These are phyloP conservation scores for Penicillium sp. DNA, from an alignment of 2,329 filamentous ascomycete genomes.

Conservation along the genomic window DNA sequence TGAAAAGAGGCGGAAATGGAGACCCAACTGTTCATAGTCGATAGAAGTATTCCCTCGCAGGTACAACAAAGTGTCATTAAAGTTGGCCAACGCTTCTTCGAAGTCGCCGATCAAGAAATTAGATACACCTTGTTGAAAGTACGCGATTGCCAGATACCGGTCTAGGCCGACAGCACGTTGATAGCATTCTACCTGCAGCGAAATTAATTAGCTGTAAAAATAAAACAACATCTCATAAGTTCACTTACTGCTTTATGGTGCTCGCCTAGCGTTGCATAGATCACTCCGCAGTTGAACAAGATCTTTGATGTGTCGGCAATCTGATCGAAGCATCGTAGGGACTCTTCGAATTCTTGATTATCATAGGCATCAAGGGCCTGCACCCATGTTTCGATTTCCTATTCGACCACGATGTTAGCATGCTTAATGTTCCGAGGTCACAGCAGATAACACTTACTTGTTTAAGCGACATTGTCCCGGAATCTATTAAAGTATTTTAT, in stretches of 20 bases:
- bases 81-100: slow-evolving; percentile 94
- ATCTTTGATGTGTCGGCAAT: slow-evolving; percentile 98
- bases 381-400: slow-evolving; percentile 99
- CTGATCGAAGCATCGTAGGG: slow-evolving; percentile 76
- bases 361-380: slow-evolving; percentile 87
- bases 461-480: slow-evolving; percentile 58
- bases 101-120: slow-evolving; percentile 97
- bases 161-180: slow-evolving; percentile 87
- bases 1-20: slow-evolving; percentile 94
- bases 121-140: slow-evolving; percentile 97
- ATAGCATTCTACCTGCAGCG: slow-evolving; percentile 80
- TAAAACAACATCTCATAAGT: neutral
- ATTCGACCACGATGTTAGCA: slow-evolving; percentile 9
- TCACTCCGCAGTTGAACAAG: slow-evolving; percentile 96
- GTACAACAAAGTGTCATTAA: slow-evolving; percentile 96
- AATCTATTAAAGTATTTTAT: neutral
- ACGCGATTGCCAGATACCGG: slow-evolving; percentile 93
- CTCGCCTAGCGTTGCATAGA: slow-evolving; percentile 92
- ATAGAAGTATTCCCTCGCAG: slow-evolving; percentile 95
- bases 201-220: slow-evolving; percentile 11
- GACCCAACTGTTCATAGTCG: slow-evolving; percentile 92
- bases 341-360: slow-evolving; percentile 94
- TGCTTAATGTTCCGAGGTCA: slow-evolving; percentile 1
- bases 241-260: slow-evolving; percentile 85
- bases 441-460: slow-evolving; percentile 47